A percentile compares a stretch with the other conserved stretches of the same genome.
phyloP scores from a whole-genome alignment of 1,139 yeast genomes.

The Candida tetrigidarum region DNA sequence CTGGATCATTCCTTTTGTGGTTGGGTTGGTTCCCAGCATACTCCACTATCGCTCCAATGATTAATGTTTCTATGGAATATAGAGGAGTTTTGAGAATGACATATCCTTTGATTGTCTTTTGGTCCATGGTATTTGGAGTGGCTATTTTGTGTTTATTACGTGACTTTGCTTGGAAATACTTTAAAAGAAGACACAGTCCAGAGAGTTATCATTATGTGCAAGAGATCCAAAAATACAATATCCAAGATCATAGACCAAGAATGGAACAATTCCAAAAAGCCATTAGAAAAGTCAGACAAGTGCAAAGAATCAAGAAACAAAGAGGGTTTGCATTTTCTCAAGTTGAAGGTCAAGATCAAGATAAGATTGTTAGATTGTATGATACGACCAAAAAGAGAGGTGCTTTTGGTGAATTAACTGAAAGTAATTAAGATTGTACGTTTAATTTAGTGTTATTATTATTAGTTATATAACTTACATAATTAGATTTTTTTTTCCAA shows the following conservation, averaged over 20 bases:
- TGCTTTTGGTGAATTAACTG: constrained; percentile 50
- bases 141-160: constrained; percentile 80
- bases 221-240: constrained; percentile 94
- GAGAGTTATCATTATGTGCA: constrained; percentile 95
- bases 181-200: constrained; percentile 88
- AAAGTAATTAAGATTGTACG: constrained; percentile 16
- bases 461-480: too few species aligned
- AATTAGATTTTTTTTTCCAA: too few species aligned
- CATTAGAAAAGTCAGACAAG: constrained; percentile 95
- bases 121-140: constrained; percentile 81
- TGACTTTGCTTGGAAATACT: constrained; percentile 94
- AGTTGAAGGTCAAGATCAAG: constrained; percentile 92
- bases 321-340: constrained; percentile 99
- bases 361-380: constrained; percentile 87
- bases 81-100: constrained; percentile 77
- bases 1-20: constrained; percentile 92
- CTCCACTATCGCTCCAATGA: constrained; percentile 81
- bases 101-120: constrained; percentile 79
- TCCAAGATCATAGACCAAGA: constrained; percentile 92
- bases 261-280: constrained; percentile 98
- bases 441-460: too few species aligned
- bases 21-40: constrained; percentile 85
- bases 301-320: constrained; percentile 96
- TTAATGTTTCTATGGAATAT: constrained; percentile 83
- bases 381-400: constrained; percentile 83